Evolutionary conservation across 345 rosid genomes (phyloP).

Genomic region (Ceriops decandra): DNA sequence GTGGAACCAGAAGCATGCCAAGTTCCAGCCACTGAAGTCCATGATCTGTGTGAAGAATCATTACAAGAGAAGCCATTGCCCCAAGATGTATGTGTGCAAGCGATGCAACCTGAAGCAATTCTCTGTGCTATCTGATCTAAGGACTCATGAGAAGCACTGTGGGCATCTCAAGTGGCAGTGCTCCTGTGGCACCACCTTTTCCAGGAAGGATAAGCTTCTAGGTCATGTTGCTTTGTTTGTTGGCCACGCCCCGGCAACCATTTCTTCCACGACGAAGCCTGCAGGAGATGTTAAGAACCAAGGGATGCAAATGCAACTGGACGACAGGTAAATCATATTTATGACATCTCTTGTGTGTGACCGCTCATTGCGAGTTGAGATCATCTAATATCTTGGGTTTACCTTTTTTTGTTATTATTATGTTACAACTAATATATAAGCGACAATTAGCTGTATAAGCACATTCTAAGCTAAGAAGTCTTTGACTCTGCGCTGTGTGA

Average conservation of each 20-base stretch:
- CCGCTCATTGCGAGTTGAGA: too few relatives aligned
- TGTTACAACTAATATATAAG: too few relatives aligned
- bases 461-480: too few relatives aligned
- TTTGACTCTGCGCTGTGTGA: too few relatives aligned
- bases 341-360: too few relatives aligned
- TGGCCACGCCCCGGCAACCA: conserved; percentile 51
- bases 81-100: conserved; percentile 85
- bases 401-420: too few relatives aligned
- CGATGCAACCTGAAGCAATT: conserved; percentile 72
- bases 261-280: conserved; percentile 4
- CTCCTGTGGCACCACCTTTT: conserved; percentile 82
- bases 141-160: conserved; percentile 96
- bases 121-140: conserved; percentile 78
- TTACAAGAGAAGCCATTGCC: conserved; percentile 93
- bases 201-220: conserved; percentile 83
- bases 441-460: too few relatives aligned
- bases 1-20: conserved; percentile 79
- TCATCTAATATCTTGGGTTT: too few relatives aligned
- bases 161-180: conserved; percentile 77
- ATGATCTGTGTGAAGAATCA: conserved; percentile 87
- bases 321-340: too few relatives aligned
- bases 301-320: conserved; percentile 10
- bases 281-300: conserved; percentile 19
- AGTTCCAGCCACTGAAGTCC: conserved; percentile 86
- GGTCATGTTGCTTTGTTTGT: conserved; percentile 70